Evolutionary conservation across 2,329 filamentous ascomycete species (phyloP), one percentile per base, ranked within the genome.

Genomic region (Diaporthe sp.): DNA sequence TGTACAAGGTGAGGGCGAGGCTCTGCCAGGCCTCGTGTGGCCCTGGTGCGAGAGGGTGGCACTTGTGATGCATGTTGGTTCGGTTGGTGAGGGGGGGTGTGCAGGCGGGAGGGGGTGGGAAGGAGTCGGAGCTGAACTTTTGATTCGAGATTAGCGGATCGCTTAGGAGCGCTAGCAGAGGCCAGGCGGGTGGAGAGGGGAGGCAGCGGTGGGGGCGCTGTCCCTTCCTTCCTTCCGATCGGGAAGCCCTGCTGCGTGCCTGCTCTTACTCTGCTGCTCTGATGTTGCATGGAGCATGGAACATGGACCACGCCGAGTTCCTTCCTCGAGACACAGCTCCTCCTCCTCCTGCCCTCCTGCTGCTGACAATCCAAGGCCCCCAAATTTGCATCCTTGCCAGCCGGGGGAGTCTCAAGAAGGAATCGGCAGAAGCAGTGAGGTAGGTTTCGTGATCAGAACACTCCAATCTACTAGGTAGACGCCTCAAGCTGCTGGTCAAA

Each of bases 161-260:
- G n/a, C 45, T 45, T n/a, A 72, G 68, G 72, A 64, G 66, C 66
- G 35, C 67, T 74, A 74, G 74, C 67, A 71, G 47, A 50, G 52
- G 52, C 55, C 61, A 58, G 50, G 40, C 9, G 25, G 30, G 58
- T 69, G 52, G 47, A 40, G 55, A 35, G 67, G 67, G 33, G 33
- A 17, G 68, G 42, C 17, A 22, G 68, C 45, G 55, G 35, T 58
- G 55, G 69, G 40, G 55, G 40, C n/a, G n/a, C 55, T 42, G 69
- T 50, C 47, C 55, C 68, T 50, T 60, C 55, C 42, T 71, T 61
- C 69, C 69, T 54, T 72, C 57, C 57, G 57, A 55, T 72, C 70
- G 57, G 33, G 68, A 58, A 52, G 50, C 38, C 28, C 30, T 38
- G 57, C 30, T 25, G 55, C 66, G 22, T 25, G 42, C 68, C 52